Evolutionary conservation across 768 basidiomycete genomes (phyloP), one percentile per base, ranked within the genome.

Genomic region (Boletus edulis): DNA sequence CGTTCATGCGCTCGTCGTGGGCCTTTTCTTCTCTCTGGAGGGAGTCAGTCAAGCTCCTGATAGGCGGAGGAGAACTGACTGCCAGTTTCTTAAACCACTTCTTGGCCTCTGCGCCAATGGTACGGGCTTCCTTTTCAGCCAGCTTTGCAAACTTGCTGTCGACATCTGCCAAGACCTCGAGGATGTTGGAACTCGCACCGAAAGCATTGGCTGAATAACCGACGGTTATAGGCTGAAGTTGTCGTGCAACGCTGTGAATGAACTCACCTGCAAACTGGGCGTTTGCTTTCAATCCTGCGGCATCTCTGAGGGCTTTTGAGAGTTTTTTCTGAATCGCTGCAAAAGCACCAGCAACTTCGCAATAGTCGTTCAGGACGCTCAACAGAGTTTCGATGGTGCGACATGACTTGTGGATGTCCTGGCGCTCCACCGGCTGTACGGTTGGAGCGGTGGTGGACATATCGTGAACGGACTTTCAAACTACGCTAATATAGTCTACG

Each of bases 81-180:
- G 84, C 79, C 35, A 91, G 78, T 69, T 85, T 90, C 81, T 88
- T 91, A 77, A 91, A 85, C 89, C 89, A 91, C 63, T 88, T 92
- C 76, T 84, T 87, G 40, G 90, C 83, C 58, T 91, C 89, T 31
- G 74, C 69, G 58, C 81, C 83, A 47, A 90, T 73, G 20, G 53
- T 63, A 57, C 85, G 83, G 55, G 83, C 89, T 59, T 92, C 89
- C 71, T 83, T 90, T 61, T 89, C 86, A 13, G 80, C 80, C 56
- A 87, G 66, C 72, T 87, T 91, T 40, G 82, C 80, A 69, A 89
- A 91, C 73, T 88, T 92, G 59, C 73, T 55, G 62, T 91, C 86
- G 49, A 91, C 78, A 29, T 91, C 89, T 3, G 81, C 79, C 44
- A 89, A 72, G 15, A 79, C 74, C 48, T 93, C 89, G 65, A 90